phyloP scores from a whole-genome alignment of 1,284 basidiomycete genomes.

The Erythrobasidium hasegawianum region DNA sequence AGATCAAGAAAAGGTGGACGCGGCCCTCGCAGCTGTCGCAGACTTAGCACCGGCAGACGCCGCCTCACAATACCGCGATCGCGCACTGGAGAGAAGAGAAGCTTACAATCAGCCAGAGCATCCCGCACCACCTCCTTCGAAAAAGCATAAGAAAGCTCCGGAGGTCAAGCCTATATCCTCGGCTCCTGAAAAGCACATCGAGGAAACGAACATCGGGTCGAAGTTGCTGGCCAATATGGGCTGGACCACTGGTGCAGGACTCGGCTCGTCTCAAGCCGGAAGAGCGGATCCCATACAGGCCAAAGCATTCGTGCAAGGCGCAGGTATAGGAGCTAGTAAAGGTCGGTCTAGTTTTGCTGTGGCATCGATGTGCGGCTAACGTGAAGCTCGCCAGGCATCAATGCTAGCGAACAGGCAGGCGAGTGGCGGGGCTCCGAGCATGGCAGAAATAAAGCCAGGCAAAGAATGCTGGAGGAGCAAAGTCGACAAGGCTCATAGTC shows the following conservation, averaged over 20 bases:
- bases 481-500: background rate
- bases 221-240: conserved; percentile 35
- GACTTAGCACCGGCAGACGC: conserved; percentile 55
- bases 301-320: conserved; percentile 28
- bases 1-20: conserved; percentile 35
- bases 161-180: conserved; percentile 9
- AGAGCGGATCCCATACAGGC: conserved; percentile 32
- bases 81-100: conserved; percentile 78
- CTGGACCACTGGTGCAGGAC: conserved; percentile 32
- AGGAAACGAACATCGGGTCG: conserved; percentile 33
- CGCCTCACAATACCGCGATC: conserved; percentile 76
- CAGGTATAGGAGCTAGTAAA: conserved; percentile 34
- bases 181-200: conserved; percentile 34
- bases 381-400: conserved; percentile 4
- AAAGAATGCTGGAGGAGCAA: conserved; percentile 20
- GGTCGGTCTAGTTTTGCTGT: conserved; percentile 11
- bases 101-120: conserved; percentile 85
- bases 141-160: conserved; percentile 47
- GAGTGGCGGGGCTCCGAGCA: conserved; percentile 25
- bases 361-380: background rate
- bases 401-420: conserved; percentile 24
- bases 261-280: conserved; percentile 16
- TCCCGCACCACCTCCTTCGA: conserved; percentile 58
- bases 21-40: conserved; percentile 29
- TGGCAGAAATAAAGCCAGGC: conserved; percentile 23